These are phyloP conservation scores for Grigorovia transvaalensis DNA, from an alignment of 805 yeast genomes.

Conservation along the genomic window DNA sequence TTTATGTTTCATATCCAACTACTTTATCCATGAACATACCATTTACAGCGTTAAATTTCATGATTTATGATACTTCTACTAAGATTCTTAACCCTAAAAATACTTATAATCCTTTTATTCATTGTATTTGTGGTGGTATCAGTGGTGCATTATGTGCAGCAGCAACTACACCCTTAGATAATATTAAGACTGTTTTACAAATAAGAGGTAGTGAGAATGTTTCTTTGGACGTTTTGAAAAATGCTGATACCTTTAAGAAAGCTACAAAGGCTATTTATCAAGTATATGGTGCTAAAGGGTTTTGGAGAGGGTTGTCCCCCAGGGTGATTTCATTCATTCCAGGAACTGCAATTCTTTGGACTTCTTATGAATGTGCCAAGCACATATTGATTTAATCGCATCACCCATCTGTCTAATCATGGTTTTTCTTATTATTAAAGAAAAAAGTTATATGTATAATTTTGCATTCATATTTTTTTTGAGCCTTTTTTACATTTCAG, in stretches of 20 bases:
- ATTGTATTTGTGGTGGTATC: conserved; percentile 85
- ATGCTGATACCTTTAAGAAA: conserved; percentile 53
- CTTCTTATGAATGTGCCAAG: conserved; percentile 95
- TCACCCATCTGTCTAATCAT: no score
- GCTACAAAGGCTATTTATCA: conserved; percentile 62
- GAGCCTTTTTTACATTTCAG: background rate
- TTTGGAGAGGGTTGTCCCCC: conserved; percentile 78
- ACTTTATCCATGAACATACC: conserved; percentile 88
- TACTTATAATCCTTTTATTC: conserved; percentile 77
- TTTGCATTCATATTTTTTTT: background rate
- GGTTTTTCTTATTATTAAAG: no score
- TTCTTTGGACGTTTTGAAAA: conserved; percentile 32
- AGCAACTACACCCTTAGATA: conserved; percentile 86
- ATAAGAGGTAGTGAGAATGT: conserved; percentile 49
- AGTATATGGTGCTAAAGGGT: conserved; percentile 54
- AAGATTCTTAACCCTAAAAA: conserved; percentile 68
- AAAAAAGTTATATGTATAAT: background rate
- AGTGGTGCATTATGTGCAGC: conserved; percentile 97
- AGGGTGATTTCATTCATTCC: conserved; percentile 90
- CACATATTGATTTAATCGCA: conserved; percentile 21
- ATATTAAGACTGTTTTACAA: conserved; percentile 83
- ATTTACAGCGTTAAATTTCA: conserved; percentile 88
- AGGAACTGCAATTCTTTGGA: conserved; percentile 94
- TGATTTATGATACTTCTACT: conserved; percentile 80
- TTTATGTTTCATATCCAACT: conserved; percentile 88